These are phyloP conservation scores for Tylopilus subfusipes DNA, from an alignment of 768 basidiomycete species.

Conservation along the genomic window DNA sequence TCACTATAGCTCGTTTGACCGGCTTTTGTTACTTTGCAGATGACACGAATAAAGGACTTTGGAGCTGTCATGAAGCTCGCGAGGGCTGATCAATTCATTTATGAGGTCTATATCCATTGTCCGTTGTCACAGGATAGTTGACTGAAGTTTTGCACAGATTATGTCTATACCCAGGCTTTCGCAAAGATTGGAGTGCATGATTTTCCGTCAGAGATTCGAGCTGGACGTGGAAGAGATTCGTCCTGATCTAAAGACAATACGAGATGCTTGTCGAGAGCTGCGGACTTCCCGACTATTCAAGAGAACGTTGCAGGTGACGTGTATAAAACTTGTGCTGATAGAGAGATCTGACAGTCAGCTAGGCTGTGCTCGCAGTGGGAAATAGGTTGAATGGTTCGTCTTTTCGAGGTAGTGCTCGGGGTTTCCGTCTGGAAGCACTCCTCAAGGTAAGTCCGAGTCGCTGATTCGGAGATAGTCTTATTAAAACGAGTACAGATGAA, in stretches of 20 bases:
- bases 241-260: conserved; percentile 73
- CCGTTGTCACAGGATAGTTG: neutral
- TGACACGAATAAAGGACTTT: conserved; percentile 63
- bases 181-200: conserved; percentile 75
- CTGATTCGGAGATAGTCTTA: neutral
- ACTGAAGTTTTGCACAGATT: conserved; percentile 47
- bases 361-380: conserved; percentile 75
- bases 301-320: conserved; percentile 58
- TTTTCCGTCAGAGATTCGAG: conserved; percentile 79
- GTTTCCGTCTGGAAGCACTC: conserved; percentile 81
- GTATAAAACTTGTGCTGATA: neutral
- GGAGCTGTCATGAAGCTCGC: conserved; percentile 71
- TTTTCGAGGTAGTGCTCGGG: conserved; percentile 79
- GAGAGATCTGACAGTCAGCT: neutral
- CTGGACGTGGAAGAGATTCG: conserved; percentile 79
- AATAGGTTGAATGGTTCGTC: conserved; percentile 80
- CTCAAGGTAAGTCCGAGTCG: conserved; percentile 55
- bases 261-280: conserved; percentile 68
- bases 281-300: conserved; percentile 63
- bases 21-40: conserved; percentile 34
- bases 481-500: conserved; percentile 52
- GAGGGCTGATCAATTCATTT: conserved; percentile 81
- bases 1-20: neutral
- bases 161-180: conserved; percentile 72
- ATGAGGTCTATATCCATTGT: conserved; percentile 46